phyloP scores from a whole-genome alignment of 768 basidiomycete genomes.

The Trametes cinnabarina region DNA sequence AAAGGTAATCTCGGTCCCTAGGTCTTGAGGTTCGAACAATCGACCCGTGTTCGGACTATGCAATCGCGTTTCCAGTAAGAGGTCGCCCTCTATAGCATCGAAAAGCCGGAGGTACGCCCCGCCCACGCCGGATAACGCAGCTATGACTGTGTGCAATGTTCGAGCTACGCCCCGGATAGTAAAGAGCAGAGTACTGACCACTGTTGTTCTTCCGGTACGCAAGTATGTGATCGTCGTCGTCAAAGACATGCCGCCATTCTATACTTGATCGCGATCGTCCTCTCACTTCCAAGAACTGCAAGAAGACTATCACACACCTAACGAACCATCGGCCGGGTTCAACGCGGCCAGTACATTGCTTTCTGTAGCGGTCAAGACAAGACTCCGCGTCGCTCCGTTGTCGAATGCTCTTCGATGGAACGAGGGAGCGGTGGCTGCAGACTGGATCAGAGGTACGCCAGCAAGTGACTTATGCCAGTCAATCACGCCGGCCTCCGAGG shows the following conservation, averaged over 20 bases:
- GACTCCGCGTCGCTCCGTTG: constrained; percentile 35
- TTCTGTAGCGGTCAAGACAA: constrained; percentile 64
- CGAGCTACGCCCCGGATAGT: no score
- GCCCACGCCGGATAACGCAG: constrained; percentile 72
- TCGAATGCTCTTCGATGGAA: constrained; percentile 45
- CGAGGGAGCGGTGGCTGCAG: constrained; percentile 52
- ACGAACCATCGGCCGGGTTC: constrained; percentile 60
- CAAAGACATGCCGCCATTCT: constrained; percentile 84
- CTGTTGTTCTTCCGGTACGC: constrained; percentile 58
- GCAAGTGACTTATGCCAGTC: constrained; percentile 85
- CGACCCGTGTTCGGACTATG: constrained; percentile 45
- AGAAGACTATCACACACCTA: constrained; percentile 51
- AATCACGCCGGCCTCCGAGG: constrained; percentile 74
- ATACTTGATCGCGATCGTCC: constrained; percentile 12
- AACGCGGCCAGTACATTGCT: constrained; percentile 80
- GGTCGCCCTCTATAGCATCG: constrained; percentile 58
- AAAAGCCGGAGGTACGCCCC: constrained; percentile 70
- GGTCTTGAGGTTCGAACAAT: constrained; percentile 48
- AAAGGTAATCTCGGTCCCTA: constrained; percentile 54
- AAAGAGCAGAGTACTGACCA: constrained; percentile 43
- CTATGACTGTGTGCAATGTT: constrained; percentile 46
- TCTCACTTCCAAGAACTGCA: neutral
- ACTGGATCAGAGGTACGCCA: constrained; percentile 64
- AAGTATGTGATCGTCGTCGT: constrained; percentile 64
- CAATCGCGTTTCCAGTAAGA: constrained; percentile 64